These are phyloP conservation scores for Euphorbia tirucalli DNA, from an alignment of 345 rosid species.

Conservation along the genomic window DNA sequence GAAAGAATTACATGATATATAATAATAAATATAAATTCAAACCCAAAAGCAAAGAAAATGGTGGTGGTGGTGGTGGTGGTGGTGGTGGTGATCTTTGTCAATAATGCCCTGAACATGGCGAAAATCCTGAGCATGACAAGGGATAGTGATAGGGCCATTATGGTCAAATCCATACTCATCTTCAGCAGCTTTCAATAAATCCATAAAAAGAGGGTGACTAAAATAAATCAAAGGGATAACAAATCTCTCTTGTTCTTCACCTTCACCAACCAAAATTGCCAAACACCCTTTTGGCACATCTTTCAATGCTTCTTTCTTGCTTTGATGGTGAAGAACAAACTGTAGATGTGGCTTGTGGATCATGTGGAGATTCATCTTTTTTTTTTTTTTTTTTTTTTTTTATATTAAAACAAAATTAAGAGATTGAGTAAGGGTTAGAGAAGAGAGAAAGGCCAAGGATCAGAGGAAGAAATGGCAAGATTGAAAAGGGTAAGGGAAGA, in stretches of 20 bases:
- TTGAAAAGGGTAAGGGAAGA: slow-evolving; percentile 65
- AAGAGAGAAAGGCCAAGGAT: slow-evolving; percentile 81
- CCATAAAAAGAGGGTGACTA: slow-evolving; percentile 72
- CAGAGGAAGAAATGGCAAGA: slow-evolving; percentile 74
- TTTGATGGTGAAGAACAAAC: slow-evolving; percentile 24
- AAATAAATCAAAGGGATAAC: slow-evolving; percentile 74
- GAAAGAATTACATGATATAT: background rate
- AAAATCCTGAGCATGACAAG: slow-evolving; percentile 79
- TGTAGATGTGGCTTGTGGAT: slow-evolving; percentile 45
- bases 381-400: too few relatives aligned
- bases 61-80: slow-evolving; percentile 34
- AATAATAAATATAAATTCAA: slow-evolving; percentile 19
- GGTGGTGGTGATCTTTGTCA: slow-evolving; percentile 51
- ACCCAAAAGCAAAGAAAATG: slow-evolving; percentile 51
- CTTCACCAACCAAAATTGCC: slow-evolving; percentile 76
- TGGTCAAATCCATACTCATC: slow-evolving; percentile 79
- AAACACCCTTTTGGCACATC: slow-evolving; percentile 73
- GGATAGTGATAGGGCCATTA: slow-evolving; percentile 74
- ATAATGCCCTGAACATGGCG: slow-evolving; percentile 64
- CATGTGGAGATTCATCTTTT: slow-evolving; percentile 39
- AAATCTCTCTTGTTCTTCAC: slow-evolving; percentile 64
- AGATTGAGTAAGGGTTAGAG: slow-evolving; percentile 36
- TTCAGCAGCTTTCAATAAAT: slow-evolving; percentile 67
- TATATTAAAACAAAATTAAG: too few relatives aligned
- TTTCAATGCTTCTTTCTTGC: slow-evolving; percentile 26